phyloP scores from a whole-genome alignment of 1,139 yeast genomes.

The Suhomyces chickasaworum region DNA sequence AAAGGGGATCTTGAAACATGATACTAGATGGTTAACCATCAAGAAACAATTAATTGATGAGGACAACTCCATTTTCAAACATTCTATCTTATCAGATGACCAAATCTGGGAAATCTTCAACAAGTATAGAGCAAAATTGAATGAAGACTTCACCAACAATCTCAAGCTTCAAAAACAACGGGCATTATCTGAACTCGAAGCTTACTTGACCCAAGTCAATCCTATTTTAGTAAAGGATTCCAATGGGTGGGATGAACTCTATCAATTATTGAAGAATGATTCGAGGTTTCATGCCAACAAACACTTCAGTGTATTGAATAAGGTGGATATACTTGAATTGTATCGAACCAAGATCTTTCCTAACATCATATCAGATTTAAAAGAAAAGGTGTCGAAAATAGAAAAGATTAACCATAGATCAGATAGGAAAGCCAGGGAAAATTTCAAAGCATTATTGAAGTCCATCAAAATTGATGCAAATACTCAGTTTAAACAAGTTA shows the following conservation, averaged over 20 bases:
- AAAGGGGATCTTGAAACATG: constrained; percentile 47
- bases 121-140: constrained; percentile 49
- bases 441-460: constrained; percentile 51
- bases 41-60: constrained; percentile 50
- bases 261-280: constrained; percentile 43
- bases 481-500: constrained; percentile 61
- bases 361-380: constrained; percentile 36
- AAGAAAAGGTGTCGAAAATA: constrained; percentile 35
- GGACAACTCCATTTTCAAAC: constrained; percentile 66
- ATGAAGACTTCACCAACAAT: constrained; percentile 37
- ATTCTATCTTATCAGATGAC: constrained; percentile 60
- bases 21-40: constrained; percentile 68
- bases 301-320: constrained; percentile 53
- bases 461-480: constrained; percentile 51
- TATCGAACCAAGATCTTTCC: constrained; percentile 54
- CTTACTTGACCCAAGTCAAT: constrained; percentile 45
- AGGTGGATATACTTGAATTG: constrained; percentile 59
- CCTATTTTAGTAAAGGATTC: constrained; percentile 33
- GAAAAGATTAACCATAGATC: constrained; percentile 46
- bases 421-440: constrained; percentile 69
- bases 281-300: constrained; percentile 59
- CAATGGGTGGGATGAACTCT: constrained; percentile 49
- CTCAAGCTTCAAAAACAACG: constrained; percentile 38
- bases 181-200: constrained; percentile 55
- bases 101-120: constrained; percentile 55